These are phyloP conservation scores for Thermomucor indicae-seudaticae DNA, from an alignment of 371 early-diverging fungal genomes.

Conservation along the genomic window DNA sequence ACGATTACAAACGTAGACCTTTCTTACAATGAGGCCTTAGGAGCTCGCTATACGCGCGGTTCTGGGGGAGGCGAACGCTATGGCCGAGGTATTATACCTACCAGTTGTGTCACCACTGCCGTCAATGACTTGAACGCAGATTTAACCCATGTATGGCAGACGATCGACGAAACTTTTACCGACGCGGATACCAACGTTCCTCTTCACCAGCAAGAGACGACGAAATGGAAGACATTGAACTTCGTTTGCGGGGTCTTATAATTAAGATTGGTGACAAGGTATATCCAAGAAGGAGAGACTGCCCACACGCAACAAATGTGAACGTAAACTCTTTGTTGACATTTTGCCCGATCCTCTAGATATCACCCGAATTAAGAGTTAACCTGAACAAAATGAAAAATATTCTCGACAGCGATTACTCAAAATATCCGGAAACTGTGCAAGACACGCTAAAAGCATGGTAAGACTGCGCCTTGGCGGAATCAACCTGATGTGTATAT, in stretches of 20 bases:
- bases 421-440: slow-evolving; percentile 61
- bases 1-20: background rate
- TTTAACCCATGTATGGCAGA: slow-evolving; percentile 8
- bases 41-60: background rate
- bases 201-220: slow-evolving; percentile 33
- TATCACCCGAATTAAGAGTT: slow-evolving; percentile 51
- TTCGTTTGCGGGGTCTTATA: slow-evolving; percentile 66
- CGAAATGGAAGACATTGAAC: slow-evolving; percentile 64
- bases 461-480: slow-evolving; percentile 23
- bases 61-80: slow-evolving; percentile 1
- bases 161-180: slow-evolving; percentile 14
- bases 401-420: slow-evolving; percentile 65
- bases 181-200: slow-evolving; percentile 19
- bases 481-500: no score
- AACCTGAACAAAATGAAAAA: slow-evolving; percentile 69
- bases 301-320: no score
- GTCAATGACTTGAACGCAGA: slow-evolving; percentile 8
- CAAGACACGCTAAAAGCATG: slow-evolving; percentile 62
- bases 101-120: no score
- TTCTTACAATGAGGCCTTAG: background rate
- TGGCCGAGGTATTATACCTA: slow-evolving; percentile 11
- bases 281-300: no score
- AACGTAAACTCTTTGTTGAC: no score
- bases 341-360: no score
- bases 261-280: slow-evolving; percentile 79